Evolutionary conservation across 1,139 yeast genomes (phyloP), one percentile per base, ranked within the genome.

Genomic region (Sugiyamaella grinbergsii): DNA sequence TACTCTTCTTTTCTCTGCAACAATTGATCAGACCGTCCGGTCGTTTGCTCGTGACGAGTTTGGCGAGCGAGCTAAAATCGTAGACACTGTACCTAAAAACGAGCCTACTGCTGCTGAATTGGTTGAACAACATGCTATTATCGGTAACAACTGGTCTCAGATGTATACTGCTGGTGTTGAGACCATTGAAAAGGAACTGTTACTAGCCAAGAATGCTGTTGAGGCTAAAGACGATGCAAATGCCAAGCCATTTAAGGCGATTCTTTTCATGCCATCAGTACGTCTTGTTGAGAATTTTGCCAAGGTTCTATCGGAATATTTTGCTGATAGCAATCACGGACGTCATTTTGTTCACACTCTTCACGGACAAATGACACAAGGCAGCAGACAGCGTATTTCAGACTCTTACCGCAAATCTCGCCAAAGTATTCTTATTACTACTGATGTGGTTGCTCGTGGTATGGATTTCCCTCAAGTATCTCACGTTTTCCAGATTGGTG

Each of bases 371-470:
- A 71, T 85, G 71, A 67, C 82, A 28, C 96, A 87, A 68, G 70
- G 74, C 37, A 74, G 74, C 33, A 80, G 96, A 67, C 84, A 82
- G 62, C 70, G 75, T 54, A 69, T 80, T 22, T 82, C 86, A 51
- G 72, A 72, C 49, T 65, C 62, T 19, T 88, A 85, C 74, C 78
- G 85, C 64, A 67, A 63, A 40, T 63, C 75, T 26, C 63, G 70
- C 36, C 70, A 73, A 23, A 84, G 87, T 51, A 64, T 91, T 38
- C 74, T 91, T 51, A 79, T 91, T 46, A 85, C 95, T 42, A 88
- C 96, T 1, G 96, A 91, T 70, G 97, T 93, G 50, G 95, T 93
- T 57, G 97, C 98, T 2, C 82, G 98, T 72, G 98, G 98, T 62
- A 83, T 93, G 83, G 96, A 90, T 72, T 86, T 90, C 76, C 91